phyloP scores from a whole-genome alignment of 2,329 filamentous ascomycete genomes.

The Exophiala aquamarina region DNA sequence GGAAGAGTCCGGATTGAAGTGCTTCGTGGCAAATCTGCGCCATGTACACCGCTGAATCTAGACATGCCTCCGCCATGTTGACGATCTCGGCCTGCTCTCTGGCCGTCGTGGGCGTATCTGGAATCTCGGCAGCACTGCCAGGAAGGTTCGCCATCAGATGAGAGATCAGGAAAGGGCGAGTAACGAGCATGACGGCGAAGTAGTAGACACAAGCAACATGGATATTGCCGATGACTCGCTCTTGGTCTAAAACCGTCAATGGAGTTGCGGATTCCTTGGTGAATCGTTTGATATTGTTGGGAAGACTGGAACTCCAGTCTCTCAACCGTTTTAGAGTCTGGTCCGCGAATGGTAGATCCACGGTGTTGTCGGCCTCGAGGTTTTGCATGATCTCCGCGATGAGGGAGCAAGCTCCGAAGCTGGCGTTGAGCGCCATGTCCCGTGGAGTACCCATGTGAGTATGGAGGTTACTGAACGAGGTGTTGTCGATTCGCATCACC shows the following conservation, averaged over 20 bases:
- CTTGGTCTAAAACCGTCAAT: constrained; percentile 26
- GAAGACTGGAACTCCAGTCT: constrained; percentile 48
- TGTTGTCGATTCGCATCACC: constrained; percentile 31
- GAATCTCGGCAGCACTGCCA: neutral
- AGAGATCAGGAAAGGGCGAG: constrained; percentile 56
- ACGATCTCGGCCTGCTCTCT: constrained; percentile 6
- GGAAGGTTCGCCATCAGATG: constrained; percentile 38
- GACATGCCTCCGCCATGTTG: constrained; percentile 52
- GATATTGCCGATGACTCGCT: constrained; percentile 49
- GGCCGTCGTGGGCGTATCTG: neutral
- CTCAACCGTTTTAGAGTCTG: constrained; percentile 44
- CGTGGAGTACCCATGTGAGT: constrained; percentile 25
- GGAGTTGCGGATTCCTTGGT: constrained; percentile 27
- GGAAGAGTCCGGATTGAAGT: constrained; percentile 43
- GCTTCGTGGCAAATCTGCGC: constrained; percentile 55
- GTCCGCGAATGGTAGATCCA: constrained; percentile 38
- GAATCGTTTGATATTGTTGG: constrained; percentile 30
- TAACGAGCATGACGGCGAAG: constrained; percentile 58
- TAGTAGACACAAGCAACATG: constrained; percentile 61
- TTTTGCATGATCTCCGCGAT: constrained; percentile 46
- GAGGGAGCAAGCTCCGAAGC: constrained; percentile 38
- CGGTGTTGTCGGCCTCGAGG: constrained; percentile 42
- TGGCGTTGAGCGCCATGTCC: constrained; percentile 29
- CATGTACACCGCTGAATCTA: constrained; percentile 57
- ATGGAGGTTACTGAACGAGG: constrained; percentile 25